These are phyloP conservation scores for Macaranga tanarius DNA, from an alignment of 441 rosid species.

Conservation along the genomic window DNA sequence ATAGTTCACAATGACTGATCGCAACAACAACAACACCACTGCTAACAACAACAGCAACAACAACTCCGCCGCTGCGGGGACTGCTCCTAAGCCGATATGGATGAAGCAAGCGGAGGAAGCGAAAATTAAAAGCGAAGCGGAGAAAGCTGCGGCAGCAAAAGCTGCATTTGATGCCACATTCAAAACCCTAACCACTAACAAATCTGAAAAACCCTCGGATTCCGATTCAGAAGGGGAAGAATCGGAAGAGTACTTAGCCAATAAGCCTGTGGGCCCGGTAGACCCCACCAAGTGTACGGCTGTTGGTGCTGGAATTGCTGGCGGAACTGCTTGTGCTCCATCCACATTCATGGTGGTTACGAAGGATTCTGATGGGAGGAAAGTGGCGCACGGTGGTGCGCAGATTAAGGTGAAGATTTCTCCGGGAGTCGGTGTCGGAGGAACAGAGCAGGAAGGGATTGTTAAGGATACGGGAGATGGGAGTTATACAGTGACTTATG, in stretches of 20 bases:
- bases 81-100: conserved; percentile 75
- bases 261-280: conserved; percentile 85
- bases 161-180: conserved; percentile 98
- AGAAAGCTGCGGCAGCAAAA: conserved; percentile 90
- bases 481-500: conserved; percentile 79
- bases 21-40: conserved; percentile 2
- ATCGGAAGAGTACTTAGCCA: conserved; percentile 51
- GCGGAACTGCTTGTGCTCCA: conserved; percentile 93
- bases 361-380: conserved; percentile 89
- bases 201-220: conserved; percentile 40
- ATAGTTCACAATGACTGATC: conserved; percentile 28
- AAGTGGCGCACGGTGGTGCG: conserved; percentile 73
- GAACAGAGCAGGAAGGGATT: conserved; percentile 83
- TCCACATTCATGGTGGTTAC: conserved; percentile 77
- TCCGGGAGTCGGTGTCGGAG: conserved; percentile 95
- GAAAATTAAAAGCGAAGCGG: conserved; percentile 85
- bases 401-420: conserved; percentile 71
- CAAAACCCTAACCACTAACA: conserved; percentile 42
- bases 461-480: conserved; percentile 98
- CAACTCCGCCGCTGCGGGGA: conserved; percentile 6
- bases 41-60: neutral
- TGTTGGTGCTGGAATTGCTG: conserved; percentile 90
- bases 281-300: conserved; percentile 89
- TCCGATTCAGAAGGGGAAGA: conserved; percentile 83
- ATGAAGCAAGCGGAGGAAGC: conserved; percentile 97